Percentiles rank a stretch among this genome's conserved stretches.
Conservation (phyloP, 176 grass and related monocot species). For the Neostapfia colusana region DNA sequence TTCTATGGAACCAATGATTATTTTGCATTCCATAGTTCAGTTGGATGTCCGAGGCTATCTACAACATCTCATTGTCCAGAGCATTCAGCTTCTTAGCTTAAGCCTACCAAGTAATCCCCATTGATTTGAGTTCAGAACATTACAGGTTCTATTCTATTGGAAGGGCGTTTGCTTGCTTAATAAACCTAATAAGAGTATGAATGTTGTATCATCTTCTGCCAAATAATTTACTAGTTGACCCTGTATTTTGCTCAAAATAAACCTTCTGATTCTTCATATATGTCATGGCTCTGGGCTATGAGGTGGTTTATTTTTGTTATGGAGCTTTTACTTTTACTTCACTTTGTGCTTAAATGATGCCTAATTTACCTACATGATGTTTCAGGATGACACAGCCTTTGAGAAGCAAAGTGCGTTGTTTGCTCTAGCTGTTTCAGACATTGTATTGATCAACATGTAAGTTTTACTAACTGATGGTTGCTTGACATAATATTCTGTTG, state of each 20-base stretch:
- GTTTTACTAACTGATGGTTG: constrained; percentile 20
- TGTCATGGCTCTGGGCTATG: not conserved
- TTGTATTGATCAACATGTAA: constrained; percentile 99
- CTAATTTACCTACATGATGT: constrained; percentile 22
- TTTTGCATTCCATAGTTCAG: not conserved
- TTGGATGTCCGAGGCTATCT: not conserved
- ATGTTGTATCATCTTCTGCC: constrained; percentile 11
- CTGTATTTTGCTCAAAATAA: constrained; percentile 10
- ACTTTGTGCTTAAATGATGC: not conserved
- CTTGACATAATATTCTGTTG: constrained; percentile 26
- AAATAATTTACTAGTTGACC: constrained; percentile 14
- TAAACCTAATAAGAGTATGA: constrained; percentile 1
- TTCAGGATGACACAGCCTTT: constrained; percentile 98
- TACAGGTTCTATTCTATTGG: constrained; percentile 1
- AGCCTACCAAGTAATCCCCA: not conserved
- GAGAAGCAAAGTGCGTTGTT: constrained; percentile 99
- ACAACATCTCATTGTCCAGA: not conserved
- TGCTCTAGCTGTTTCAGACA: constrained; percentile 97
- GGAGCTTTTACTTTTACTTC: not conserved
- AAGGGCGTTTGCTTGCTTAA: not conserved
- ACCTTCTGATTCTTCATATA: not conserved
- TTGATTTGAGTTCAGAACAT: constrained; percentile 16
- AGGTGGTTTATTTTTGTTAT: constrained; percentile 26
- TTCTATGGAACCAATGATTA: not conserved
- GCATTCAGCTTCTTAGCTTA: constrained; percentile 2